A percentile compares a stretch with the other conserved stretches of the same genome.
Conservation (phyloP, 352 stramenopile genomes). For the Globisporangium sylvaticum region DNA sequence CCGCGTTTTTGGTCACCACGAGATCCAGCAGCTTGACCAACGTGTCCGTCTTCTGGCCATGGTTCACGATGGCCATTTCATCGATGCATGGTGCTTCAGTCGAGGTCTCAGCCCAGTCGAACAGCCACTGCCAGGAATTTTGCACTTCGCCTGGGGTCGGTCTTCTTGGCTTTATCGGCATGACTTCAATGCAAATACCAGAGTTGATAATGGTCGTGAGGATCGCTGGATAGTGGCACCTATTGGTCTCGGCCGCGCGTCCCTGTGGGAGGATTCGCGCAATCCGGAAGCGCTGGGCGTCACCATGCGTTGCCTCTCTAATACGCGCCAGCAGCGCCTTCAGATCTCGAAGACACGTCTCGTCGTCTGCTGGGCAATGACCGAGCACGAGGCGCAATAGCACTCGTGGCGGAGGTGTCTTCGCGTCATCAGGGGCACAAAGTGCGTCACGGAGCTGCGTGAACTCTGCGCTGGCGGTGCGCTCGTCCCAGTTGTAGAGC, state of each 20-base stretch:
- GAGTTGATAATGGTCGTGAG: slow-evolving; percentile 2
- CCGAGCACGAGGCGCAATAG: slow-evolving; percentile 9
- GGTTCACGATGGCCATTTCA: background rate
- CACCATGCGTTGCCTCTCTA: background rate
- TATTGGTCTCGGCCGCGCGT: background rate
- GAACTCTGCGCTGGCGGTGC: background rate
- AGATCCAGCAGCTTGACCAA: background rate
- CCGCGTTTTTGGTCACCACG: background rate
- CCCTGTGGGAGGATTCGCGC: background rate
- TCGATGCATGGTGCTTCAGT: background rate
- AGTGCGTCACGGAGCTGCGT: background rate
- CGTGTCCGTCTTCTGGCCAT: background rate
- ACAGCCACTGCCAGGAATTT: background rate
- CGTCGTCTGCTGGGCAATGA: background rate
- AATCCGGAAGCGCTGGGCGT: background rate
- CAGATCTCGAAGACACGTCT: slow-evolving; percentile 1
- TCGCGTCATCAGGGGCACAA: background rate
- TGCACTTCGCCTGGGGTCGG: background rate
- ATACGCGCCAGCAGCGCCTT: slow-evolving; percentile 1
- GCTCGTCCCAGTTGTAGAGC: background rate
- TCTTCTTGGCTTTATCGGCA: background rate
- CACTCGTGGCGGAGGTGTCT: background rate
- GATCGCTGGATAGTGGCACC: background rate
- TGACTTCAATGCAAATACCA: background rate
- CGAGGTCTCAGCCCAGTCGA: slow-evolving; percentile 9